Evolutionary conservation across 2,329 filamentous ascomycete genomes (phyloP), one percentile per base, ranked within the genome.

Genomic region (Epichloe typhina): DNA sequence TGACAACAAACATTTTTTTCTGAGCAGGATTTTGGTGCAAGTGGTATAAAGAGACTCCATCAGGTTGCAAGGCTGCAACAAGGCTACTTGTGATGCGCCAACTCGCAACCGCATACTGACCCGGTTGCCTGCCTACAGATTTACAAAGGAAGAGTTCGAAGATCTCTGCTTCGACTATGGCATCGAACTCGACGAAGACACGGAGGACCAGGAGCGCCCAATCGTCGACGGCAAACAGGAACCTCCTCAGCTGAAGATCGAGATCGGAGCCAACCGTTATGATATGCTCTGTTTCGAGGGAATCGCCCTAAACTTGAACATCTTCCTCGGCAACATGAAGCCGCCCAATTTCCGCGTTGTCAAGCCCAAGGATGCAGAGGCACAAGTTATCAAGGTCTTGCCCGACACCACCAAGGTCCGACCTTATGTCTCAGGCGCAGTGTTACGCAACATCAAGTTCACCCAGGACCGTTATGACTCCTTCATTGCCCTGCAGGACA

Each of bases 141-240:
- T 87, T 69, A 95, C 91, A 50, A 93, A 88, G 56, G 82, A 95
- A 62, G 88, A 95, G 64, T 98, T 98, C 65, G 93, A 98, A 69
- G 86, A 95, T 64, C 77, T 98, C 60, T 97, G 93, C 71, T 98
- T 98, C 77, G 91, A 98, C 63, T 98, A 95, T 65, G 90, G 90
- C 53, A 94, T 98, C 65, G 93, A 98, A 70, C 80, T 98, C 59
- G 93, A 98, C 72, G 91, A 97, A 73, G 93, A 98, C 68, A 93
- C 87, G 47, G 84, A 88, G 59, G 76, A 87, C 61, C 76, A 80
- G 52, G 82, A 88, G 57, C 76, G 87, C 45, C 86, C 86, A 35
- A 72, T 85, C 52, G 77, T 86, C 61, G 77, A 88, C 71, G 85
- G 85, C 65, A 80, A 84, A 59, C 86, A 94, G 69, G 88, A 95